A percentile compares a stretch with the other conserved stretches of the same genome.
Evolutionary conservation across 2,329 filamentous ascomycete species (phyloP).

Genomic region (Lomentospora prolificans): DNA sequence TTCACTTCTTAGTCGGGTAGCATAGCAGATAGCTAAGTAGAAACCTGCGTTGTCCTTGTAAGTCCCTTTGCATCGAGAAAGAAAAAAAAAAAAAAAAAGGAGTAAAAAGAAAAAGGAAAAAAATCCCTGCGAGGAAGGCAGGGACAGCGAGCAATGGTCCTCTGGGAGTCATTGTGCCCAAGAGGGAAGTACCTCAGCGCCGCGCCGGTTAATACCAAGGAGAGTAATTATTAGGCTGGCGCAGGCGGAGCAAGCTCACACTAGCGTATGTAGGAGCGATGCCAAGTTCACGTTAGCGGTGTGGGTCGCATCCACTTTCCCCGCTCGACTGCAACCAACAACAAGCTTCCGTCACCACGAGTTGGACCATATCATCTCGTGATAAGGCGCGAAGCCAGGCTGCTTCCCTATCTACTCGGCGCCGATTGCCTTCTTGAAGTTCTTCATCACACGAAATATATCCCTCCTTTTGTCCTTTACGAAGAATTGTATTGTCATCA

Average conservation of each 20-base stretch:
- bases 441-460: background rate
- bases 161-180: too few species aligned
- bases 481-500: background rate
- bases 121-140: too few species aligned
- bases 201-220: too few species aligned
- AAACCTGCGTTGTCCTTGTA: too few species aligned
- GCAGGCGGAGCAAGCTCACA: background rate
- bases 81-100: too few species aligned
- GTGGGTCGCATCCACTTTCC: background rate
- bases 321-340: conserved; percentile 15
- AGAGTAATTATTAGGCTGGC: background rate
- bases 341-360: conserved; percentile 17
- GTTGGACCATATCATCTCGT: conserved; percentile 2
- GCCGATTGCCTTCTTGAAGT: conserved; percentile 12
- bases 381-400: conserved; percentile 13
- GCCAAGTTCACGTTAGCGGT: background rate
- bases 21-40: too few species aligned
- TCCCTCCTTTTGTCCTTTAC: background rate
- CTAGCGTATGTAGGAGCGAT: too few species aligned
- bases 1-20: too few species aligned
- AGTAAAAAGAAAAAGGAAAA: too few species aligned
- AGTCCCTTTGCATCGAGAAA: too few species aligned
- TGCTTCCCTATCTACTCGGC: conserved; percentile 17
- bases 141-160: too few species aligned
- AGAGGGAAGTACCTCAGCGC: too few species aligned